Base-by-base conservation (phyloP, 2,329 filamentous ascomycete species). In the Fusarium tanahbumbuense region DNA sequence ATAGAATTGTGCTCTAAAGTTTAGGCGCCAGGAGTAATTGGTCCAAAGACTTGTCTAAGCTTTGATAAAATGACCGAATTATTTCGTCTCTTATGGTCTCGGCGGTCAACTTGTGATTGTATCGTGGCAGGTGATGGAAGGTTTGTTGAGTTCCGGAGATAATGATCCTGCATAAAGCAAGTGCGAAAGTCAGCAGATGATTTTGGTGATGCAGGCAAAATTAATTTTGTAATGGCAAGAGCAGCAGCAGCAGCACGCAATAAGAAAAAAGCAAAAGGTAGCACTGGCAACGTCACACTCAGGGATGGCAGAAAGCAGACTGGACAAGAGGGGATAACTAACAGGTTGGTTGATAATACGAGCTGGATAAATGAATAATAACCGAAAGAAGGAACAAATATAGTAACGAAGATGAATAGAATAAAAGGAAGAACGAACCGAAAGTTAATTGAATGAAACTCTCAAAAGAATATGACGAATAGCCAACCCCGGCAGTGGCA, bases 401-500 rank as follows among this genome's bases (percentile, higher is more conserved):
- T 48, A 67, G 45, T 42, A 41, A 52, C 41, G 42, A 64, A 52
- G 48, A 45, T 40, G 9, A 18, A 32, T 42, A 52, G 9, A 54
- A 45, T 25, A 64, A 50, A 41, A 70, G 54, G 34, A 54, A 52
- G 45, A 50, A 55, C 37, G 22, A 64, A 55, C 49, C 32, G 42
- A 52, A 47, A 40, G 45, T 50, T 46, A 71, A 50, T 53, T 54
- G 49, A 61, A 52, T 20, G 49, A 53, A 42, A 41, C 25, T 28
- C 34, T 50, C 27, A 30, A 67, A 60, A 60, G 67, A 67, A 54
- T 60, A 70, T 57, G 64, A 70, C 46, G 25, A 59, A 63, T 57
- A 52, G 55, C 59, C 55, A 68, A 68, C 54, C 64, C 67, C 63
- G 54, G 58, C 47, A 57, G 64, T 71, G 67, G 67, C 67, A 68